Conservation (phyloP, 345 rosid species). For the Salix viminalis region DNA sequence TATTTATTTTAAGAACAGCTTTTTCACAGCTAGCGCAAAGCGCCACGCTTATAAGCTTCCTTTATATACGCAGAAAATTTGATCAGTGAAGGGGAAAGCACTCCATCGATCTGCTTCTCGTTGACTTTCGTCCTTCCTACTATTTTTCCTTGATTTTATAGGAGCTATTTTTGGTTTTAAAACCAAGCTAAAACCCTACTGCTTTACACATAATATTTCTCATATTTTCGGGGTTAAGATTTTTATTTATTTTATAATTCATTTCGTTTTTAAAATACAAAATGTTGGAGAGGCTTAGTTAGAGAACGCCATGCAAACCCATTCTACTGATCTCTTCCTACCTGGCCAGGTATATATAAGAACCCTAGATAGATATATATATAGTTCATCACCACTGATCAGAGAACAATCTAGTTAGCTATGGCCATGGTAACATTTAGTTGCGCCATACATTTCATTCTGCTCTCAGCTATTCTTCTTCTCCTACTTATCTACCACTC, state of each 20-base stretch:
- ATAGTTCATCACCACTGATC: not conserved
- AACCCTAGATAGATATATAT: not conserved
- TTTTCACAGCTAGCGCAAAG: no score
- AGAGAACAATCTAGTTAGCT: not conserved
- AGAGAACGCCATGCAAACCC: not conserved
- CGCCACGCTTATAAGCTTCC: no score
- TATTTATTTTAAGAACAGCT: no score
- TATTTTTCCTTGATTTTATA: no score
- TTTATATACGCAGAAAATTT: no score
- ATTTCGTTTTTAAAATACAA: no score
- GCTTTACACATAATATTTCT: not conserved
- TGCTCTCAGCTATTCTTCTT: not conserved
- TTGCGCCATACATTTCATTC: not conserved
- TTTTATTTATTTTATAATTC: not conserved
- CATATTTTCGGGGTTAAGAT: not conserved
- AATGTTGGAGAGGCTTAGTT: not conserved
- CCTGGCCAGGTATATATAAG: not conserved
- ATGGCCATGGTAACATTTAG: not conserved
- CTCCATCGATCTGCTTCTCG: no score
- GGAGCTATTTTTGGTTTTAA: no score
- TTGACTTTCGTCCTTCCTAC: no score
- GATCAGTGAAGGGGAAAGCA: no score
- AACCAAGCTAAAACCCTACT: no score
- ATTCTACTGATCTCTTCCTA: not conserved
- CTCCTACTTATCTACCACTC: not conserved